Evolutionary conservation across 106 monocot species (phyloP), one percentile per base, ranked within the genome.

Genomic region (Apostasia ramifera): DNA sequence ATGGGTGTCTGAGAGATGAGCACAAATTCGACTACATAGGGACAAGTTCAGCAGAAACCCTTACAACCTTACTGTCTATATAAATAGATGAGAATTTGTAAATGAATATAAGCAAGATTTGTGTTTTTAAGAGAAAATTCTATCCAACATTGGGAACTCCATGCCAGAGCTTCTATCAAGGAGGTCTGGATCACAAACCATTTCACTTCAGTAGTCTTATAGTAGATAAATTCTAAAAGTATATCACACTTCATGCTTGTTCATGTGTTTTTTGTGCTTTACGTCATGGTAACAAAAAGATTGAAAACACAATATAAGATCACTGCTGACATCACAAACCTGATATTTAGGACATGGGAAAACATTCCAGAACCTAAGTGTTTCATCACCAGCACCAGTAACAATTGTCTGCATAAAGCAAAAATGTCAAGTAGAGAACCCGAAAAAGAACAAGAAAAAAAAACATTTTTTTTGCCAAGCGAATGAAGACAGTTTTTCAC

Each of bases 321-420:
- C 0, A 47, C 3, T 64, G 13, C 45, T 14, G 43, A 7, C 4
- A 45, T 4, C 8, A 73, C 3, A 50, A 75, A 88, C 94, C 94
- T 85, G 87, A 69, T 73, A 95, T 72, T 91, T 95, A 50, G 82
- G 80, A 66, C 85, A 91, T 7, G 95, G 95, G 55, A 95, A 95
- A 12, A 91, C 95, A 71, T 88, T 95, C 95, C 95, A 95, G 67
- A 95, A 95, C 49, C 95, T 72, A 1, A 95, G 80, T 38, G 95
- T 95, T 76, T 91, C 91, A 67, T 97, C 95, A 47, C 95, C 95
- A 26, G 95, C 95, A 60, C 95, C 95, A 43, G 95, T 97, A 10
- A 97, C 95, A 70, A 97, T 92, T 45, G 95, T 97, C 95, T 97
- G 77, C 55, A 79, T 73, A 51, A 51, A 57, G 61, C 48, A 51